These are phyloP conservation scores for Globisporangium viniferum DNA, from an alignment of 352 stramenopile genomes.

Conservation along the genomic window DNA sequence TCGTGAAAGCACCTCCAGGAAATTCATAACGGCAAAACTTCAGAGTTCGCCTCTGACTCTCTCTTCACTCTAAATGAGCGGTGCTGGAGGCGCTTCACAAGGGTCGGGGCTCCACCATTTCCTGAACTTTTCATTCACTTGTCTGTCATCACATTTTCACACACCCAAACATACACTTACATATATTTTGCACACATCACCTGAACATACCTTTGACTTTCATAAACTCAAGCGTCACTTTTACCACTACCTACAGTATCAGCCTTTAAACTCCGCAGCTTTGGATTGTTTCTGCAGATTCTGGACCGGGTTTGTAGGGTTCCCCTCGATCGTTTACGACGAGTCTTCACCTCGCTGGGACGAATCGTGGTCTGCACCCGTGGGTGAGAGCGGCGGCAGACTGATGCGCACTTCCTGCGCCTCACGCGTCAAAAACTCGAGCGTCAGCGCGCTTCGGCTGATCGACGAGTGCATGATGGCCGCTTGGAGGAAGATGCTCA, in stretches of 20 bases:
- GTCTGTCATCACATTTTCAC: neutral
- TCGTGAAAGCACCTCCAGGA: neutral
- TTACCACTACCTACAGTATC: neutral
- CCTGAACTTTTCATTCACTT: conserved; percentile 2
- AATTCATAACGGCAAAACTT: conserved; percentile 3
- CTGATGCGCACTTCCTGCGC: conserved; percentile 77
- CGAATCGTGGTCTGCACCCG: conserved; percentile 15
- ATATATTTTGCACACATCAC: conserved; percentile 1
- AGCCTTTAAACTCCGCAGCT: neutral
- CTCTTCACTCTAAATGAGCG: conserved; percentile 3
- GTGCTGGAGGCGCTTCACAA: neutral
- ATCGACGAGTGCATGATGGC: conserved; percentile 83
- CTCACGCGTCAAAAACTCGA: conserved; percentile 75
- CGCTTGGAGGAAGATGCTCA: conserved; percentile 78
- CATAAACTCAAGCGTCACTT: neutral
- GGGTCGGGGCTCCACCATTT: neutral
- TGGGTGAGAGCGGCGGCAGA: conserved; percentile 73
- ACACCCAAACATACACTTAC: neutral
- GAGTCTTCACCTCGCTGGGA: conserved; percentile 42
- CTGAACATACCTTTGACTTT: neutral
- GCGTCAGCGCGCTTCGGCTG: conserved; percentile 62
- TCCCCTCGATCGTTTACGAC: conserved; percentile 18
- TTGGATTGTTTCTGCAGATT: conserved; percentile 1
- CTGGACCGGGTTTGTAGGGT: neutral
- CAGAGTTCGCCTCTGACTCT: conserved; percentile 11